Evolutionary conservation across 169 alveolate species (phyloP).

Genomic region (Plasmodium knowlesi): DNA sequence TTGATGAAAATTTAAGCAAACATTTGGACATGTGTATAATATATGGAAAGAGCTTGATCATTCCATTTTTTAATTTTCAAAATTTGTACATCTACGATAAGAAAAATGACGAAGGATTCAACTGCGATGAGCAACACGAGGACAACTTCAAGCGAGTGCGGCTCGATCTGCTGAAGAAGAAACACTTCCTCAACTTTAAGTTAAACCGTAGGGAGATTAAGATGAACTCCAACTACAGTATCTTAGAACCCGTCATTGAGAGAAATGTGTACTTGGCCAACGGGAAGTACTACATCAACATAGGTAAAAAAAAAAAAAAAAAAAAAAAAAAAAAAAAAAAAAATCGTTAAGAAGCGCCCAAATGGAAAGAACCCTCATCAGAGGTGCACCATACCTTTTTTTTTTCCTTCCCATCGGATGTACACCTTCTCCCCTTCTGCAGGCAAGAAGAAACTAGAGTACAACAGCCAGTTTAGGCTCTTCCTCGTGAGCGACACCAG

Average conservation of each 20-base stretch:
- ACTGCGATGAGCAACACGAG: conserved; percentile 1
- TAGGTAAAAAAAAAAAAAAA: too few species aligned
- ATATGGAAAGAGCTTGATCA: conserved; percentile 65
- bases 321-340: too few species aligned
- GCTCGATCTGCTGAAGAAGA: not conserved
- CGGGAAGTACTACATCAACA: conserved; percentile 71
- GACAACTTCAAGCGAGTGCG: conserved; percentile 25
- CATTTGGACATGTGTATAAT: conserved; percentile 74
- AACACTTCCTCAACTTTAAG: conserved; percentile 31
- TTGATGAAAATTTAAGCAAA: conserved; percentile 70
- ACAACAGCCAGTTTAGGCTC: conserved; percentile 50
- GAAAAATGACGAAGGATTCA: conserved; percentile 25
- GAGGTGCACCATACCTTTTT: not conserved
- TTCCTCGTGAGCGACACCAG: conserved; percentile 58
- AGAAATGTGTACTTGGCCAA: conserved; percentile 31
- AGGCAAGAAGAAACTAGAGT: conserved; percentile 63
- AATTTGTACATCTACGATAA: conserved; percentile 67
- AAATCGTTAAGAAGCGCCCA: too few species aligned
- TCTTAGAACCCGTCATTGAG: conserved; percentile 50
- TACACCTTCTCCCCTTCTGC: not conserved
- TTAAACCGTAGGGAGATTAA: conserved; percentile 4
- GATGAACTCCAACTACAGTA: conserved; percentile 40
- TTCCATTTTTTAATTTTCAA: conserved; percentile 64
- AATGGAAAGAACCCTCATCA: not conserved
- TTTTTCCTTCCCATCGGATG: not conserved